Base-by-base conservation (phyloP, 1,284 basidiomycete genomes). In the Cutaneotrichosporon cyanovorans region DNA sequence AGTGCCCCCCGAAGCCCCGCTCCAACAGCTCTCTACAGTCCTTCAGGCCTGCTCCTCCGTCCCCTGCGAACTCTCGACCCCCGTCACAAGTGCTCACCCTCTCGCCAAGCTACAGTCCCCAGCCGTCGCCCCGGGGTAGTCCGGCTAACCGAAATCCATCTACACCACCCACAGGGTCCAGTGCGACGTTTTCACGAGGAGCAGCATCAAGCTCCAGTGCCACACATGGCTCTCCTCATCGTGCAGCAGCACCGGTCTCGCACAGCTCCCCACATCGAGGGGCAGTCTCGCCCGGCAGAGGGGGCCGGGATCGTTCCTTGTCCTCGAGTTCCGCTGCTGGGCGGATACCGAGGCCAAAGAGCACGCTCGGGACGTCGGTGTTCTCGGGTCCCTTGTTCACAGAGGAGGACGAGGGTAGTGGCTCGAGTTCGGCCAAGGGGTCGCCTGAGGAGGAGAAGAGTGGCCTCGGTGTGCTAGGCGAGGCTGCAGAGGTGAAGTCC, bases 31-130 rank as follows among this genome's bases (percentile, higher is more conserved):
- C 45, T 0, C 52, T 68, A 14, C 57, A 58, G 8, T 59, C 60
- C 7, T 52, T 55, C 28, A 58, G 66, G n/a, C 64, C 65, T 2
- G 66, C 66, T 7, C 66, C 66, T 14, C 57, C 61, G 2, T 63
- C 60, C 1, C 66, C 66, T 0, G 62, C 61, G 2, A 48, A 51
- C 14, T 63, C 61, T 10, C 55, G 66, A 1, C 66, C 63, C 3
- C 36, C 36, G 12, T 63, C 61, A 1, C 55, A 62, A 39, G 45
- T 61, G 28, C 39, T 59, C 42, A 43, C 37, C 33, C 21, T 20
- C 22, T 34, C 32, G 8, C 45, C 49, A 1, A 32, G 41, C 14
- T 22, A 42, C 11, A 45, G 42, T 18, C 46, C 46, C 5, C 46
- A 47, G 16, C 30, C 38, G 30, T 41, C 39, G 9, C 45, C 50